These are phyloP conservation scores for Adenanthera pavonina DNA, from an alignment of 306 rosid species.

Conservation along the genomic window DNA sequence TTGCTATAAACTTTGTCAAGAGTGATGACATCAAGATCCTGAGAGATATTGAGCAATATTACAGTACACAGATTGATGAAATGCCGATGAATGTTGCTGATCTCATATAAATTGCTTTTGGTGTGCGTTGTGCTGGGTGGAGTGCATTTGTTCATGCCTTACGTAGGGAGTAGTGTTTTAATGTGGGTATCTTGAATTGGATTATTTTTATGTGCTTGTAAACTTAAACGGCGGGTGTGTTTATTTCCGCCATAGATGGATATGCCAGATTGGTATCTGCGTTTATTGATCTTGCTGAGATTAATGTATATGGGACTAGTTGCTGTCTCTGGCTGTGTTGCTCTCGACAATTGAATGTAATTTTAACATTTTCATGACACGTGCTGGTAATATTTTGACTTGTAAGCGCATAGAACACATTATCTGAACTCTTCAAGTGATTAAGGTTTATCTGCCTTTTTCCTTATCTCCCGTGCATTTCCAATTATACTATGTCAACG, in stretches of 20 bases:
- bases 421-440: neutral
- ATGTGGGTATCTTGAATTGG: slow-evolving; percentile 35
- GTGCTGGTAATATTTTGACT: neutral
- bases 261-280: neutral
- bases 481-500: neutral
- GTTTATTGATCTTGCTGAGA: slow-evolving; percentile 34
- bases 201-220: neutral
- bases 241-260: slow-evolving; percentile 22
- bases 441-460: slow-evolving; percentile 15
- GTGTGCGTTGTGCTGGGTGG: slow-evolving; percentile 41
- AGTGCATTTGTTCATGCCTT: slow-evolving; percentile 36
- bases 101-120: slow-evolving; percentile 59
- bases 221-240: slow-evolving; percentile 36
- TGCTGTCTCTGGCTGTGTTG: slow-evolving; percentile 30
- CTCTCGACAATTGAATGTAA: slow-evolving; percentile 34
- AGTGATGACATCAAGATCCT: slow-evolving; percentile 94
- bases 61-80: slow-evolving; percentile 98
- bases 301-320: slow-evolving; percentile 37
- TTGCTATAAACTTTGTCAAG: slow-evolving; percentile 96
- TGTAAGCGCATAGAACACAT: neutral
- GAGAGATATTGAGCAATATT: slow-evolving; percentile 94
- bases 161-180: slow-evolving; percentile 35
- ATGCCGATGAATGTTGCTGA: slow-evolving; percentile 99
- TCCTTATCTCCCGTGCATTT: neutral
- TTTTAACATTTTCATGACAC: slow-evolving; percentile 26